Conservation (phyloP, 2,329 filamentous ascomycete genomes). For the Alternaria gaisen region DNA sequence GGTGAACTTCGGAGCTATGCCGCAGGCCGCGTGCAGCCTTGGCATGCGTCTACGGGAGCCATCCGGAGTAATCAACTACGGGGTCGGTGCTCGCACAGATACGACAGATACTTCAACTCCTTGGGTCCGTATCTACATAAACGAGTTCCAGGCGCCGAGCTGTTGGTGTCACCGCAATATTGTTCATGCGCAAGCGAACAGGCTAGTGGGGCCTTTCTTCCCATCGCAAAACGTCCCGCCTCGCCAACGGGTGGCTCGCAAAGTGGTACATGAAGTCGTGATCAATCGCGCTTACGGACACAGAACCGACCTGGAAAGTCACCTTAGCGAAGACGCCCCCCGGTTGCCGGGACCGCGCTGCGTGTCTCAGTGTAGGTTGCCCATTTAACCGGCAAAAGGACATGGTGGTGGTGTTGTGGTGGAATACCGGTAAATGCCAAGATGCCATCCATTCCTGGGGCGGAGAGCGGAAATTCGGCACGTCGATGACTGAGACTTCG, state of each 20-base stretch:
- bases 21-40: background rate
- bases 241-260: background rate
- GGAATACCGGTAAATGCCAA: background rate
- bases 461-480: background rate
- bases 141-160: slow-evolving; percentile 1
- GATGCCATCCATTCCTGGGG: background rate
- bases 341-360: background rate
- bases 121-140: background rate
- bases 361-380: background rate
- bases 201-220: background rate
- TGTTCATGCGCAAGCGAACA: slow-evolving; percentile 1
- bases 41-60: background rate
- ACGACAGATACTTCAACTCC: background rate
- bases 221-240: background rate
- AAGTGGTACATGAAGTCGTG: background rate
- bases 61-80: background rate
- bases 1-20: slow-evolving; percentile 1
- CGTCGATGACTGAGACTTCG: background rate
- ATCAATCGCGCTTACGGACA: background rate
- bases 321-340: background rate
- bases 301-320: background rate
- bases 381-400: background rate
- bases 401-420: background rate
- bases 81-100: background rate
- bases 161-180: background rate